Percentiles rank a stretch among this genome's conserved stretches.
These are phyloP conservation scores for Rhizoclosmatium globosum DNA, from an alignment of 192 early-diverging fungal species.

Conservation along the genomic window DNA sequence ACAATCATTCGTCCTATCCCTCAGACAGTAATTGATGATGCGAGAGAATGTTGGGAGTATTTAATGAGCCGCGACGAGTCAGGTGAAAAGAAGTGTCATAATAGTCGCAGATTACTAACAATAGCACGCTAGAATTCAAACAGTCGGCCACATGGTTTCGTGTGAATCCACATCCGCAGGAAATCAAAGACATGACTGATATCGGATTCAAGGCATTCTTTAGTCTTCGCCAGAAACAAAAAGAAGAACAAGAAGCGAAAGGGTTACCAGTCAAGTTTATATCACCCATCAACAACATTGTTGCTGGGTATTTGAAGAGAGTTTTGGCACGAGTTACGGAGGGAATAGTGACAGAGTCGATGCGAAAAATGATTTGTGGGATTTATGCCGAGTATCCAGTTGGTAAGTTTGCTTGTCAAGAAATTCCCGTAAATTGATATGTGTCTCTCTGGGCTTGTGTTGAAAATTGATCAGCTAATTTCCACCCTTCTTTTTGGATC, in stretches of 20 bases:
- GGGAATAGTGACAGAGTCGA: slow-evolving; percentile 24
- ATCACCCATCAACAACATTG: slow-evolving; percentile 16
- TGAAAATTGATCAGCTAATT: not conserved
- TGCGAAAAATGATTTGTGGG: slow-evolving; percentile 22
- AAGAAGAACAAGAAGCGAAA: not conserved
- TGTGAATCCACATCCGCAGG: slow-evolving; percentile 1
- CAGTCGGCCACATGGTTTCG: slow-evolving; percentile 28
- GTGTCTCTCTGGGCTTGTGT: not conserved
- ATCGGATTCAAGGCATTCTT: slow-evolving; percentile 19
- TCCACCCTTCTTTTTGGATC: not conserved
- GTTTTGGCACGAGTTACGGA: slow-evolving; percentile 9
- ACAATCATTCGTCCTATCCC: not conserved
- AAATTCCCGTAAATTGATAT: no score
- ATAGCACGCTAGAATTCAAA: slow-evolving; percentile 18
- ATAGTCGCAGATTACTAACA: not conserved
- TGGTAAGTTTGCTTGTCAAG: not conserved
- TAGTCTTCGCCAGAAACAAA: slow-evolving; percentile 12
- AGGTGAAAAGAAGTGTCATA: not conserved
- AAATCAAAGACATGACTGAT: slow-evolving; percentile 15
- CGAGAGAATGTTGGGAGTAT: slow-evolving; percentile 15
- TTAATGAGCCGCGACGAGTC: not conserved
- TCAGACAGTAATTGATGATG: slow-evolving; percentile 11
- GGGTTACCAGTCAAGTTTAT: not conserved
- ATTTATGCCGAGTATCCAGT: not conserved
- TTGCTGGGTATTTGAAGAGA: slow-evolving; percentile 37